Evolutionary conservation across 2,329 filamentous ascomycete genomes (phyloP), one percentile per base, ranked within the genome.

Genomic region (Lanzia echinophila): DNA sequence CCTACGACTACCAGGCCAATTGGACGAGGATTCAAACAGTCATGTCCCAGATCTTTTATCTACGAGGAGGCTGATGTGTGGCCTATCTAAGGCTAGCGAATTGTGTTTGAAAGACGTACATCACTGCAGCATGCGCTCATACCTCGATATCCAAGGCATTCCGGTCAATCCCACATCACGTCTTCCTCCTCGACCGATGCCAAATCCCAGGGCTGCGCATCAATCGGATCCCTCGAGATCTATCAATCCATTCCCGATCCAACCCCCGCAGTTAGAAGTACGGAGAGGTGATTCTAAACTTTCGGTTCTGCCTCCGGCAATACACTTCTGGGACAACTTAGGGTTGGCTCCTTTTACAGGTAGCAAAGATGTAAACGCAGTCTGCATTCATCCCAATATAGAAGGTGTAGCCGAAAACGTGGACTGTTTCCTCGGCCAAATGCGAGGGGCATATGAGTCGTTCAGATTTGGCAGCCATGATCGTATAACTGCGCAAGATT

Each of bases 241-340:
- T 0, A 78, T 70, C 50, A 79, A 75, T 57, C 70, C 84, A 2
- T 86, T 86, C 59, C 73, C 76, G 39, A 79, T 94, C 2, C 78
- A 80, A 1, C 74, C 83, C 0, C 88, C 88, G 1, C 84, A 88
- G 63, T 72, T 94, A 36, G 83, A 88, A 60, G 74, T 95, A 11
- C 83, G 84, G 47, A 78, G 88, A 50, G 80, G 83, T 19, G 86
- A 90, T 38, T 77, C 78, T 1, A 80, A 79, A 46, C 78, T 90
- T 53, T 88, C 90, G 11, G 75, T 95, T 38, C 73, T 92, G 20
- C 87, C 89, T 2, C 81, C 88, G 0, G 86, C 87, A 0, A 73
- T 92, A 19, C 73, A 78, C 1, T 95, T 94, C 64, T 95, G 89
- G 90, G 88, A 94, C 65, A 83, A 84, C 45, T 72, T 95, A 17